A percentile compares a stretch with the other conserved stretches of the same genome.
phyloP scores from a whole-genome alignment of 768 basidiomycete species.

The Termitomyces sp. region DNA sequence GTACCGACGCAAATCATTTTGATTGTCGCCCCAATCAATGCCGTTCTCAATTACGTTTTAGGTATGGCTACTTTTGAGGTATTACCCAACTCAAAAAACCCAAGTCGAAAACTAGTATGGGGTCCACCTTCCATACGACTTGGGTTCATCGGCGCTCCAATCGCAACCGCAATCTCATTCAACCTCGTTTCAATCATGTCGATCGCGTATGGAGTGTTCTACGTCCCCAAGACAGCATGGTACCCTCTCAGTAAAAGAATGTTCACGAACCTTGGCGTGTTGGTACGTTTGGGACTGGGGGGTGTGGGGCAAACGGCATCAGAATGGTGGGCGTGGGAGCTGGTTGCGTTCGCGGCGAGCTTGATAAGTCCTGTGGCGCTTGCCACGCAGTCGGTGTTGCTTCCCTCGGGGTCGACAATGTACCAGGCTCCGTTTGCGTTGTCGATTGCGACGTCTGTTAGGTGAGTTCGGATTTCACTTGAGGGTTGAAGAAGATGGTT shows the following conservation, averaged over 20 bases:
- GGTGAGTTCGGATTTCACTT: background rate
- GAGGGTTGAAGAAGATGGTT: background rate
- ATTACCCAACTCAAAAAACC: background rate
- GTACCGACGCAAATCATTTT: background rate
- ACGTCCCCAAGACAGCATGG: background rate
- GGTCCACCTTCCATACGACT: background rate
- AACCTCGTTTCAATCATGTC: background rate
- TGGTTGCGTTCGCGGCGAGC: background rate
- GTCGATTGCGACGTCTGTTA: background rate
- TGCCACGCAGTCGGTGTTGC: background rate
- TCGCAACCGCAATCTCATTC: background rate
- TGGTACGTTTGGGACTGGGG: background rate
- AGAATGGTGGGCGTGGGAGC: background rate
- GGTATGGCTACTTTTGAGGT: no score
- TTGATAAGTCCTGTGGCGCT: background rate
- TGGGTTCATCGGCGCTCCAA: background rate
- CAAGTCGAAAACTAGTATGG: background rate
- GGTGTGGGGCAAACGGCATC: background rate
- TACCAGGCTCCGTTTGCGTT: background rate
- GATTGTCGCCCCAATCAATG: background rate
- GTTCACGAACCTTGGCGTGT: background rate
- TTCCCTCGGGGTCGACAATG: background rate
- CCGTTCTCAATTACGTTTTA: background rate
- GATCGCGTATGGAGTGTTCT: background rate
- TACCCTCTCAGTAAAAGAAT: background rate